These are phyloP conservation scores for Pyricularia sp. DNA, from an alignment of 2,329 filamentous ascomycete species.

Conservation along the genomic window DNA sequence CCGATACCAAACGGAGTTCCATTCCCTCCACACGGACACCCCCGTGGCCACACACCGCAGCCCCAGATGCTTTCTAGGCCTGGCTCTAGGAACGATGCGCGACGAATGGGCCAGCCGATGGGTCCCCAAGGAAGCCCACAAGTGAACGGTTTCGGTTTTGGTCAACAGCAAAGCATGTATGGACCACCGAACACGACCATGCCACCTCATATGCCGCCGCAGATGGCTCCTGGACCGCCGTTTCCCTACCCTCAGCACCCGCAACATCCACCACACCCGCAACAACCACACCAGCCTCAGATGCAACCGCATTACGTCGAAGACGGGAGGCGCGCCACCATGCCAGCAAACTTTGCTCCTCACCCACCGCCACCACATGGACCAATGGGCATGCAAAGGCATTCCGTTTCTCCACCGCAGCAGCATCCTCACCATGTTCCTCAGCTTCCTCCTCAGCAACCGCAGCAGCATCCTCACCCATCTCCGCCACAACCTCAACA, in stretches of 20 bases:
- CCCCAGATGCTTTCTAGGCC: conserved; percentile 67
- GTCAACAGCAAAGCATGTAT: conserved; percentile 80
- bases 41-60: conserved; percentile 72
- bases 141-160: conserved; percentile 69
- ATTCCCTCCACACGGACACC: conserved; percentile 47
- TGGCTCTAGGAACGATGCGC: conserved; percentile 70
- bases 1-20: conserved; percentile 72
- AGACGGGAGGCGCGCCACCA: conserved; percentile 64
- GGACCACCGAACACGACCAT: conserved; percentile 49
- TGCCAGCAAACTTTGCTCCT: conserved; percentile 56
- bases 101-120: conserved; percentile 56
- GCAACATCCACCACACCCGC: conserved; percentile 12
- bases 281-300: conserved; percentile 26
- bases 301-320: conserved; percentile 62
- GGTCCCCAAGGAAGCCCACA: conserved; percentile 19
- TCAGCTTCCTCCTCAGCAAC: conserved; percentile 34
- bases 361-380: conserved; percentile 45
- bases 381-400: conserved; percentile 33
- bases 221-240: conserved; percentile 25
- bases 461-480: conserved; percentile 34
- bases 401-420: conserved; percentile 52
- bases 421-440: conserved; percentile 42
- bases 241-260: conserved; percentile 22
- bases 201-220: conserved; percentile 27
- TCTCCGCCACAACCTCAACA: conserved; percentile 27